phyloP scores from a whole-genome alignment of 768 basidiomycete species.

The Pisolithus microcarpus region DNA sequence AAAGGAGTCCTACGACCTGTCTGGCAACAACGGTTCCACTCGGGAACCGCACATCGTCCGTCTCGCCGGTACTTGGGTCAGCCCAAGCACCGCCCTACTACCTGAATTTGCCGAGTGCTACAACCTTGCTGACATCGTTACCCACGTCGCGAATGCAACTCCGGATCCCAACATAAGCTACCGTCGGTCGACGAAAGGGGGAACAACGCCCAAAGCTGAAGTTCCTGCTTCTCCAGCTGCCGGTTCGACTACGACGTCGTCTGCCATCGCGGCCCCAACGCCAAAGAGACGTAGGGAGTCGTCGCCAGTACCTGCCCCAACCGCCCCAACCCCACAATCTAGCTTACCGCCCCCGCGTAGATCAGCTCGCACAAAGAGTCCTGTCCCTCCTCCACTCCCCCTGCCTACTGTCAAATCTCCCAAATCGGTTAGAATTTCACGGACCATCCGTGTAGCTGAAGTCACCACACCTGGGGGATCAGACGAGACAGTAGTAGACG shows the following conservation, averaged over 20 bases:
- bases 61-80: constrained; percentile 87
- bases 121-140: constrained; percentile 50
- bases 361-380: constrained; percentile 37
- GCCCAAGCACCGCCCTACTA: constrained; percentile 52
- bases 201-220: constrained; percentile 27
- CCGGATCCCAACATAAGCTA: constrained; percentile 78
- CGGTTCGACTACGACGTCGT: no score
- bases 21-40: constrained; percentile 68
- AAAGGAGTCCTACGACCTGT: constrained; percentile 66
- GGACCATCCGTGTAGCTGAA: constrained; percentile 21
- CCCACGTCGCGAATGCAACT: constrained; percentile 56
- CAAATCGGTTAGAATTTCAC: constrained; percentile 16
- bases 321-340: constrained; percentile 9
- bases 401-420: constrained; percentile 33
- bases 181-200: constrained; percentile 52
- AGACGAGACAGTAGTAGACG: constrained; percentile 61
- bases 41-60: constrained; percentile 56
- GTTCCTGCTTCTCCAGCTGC: no score
- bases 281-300: constrained; percentile 64
- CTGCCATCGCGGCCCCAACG: constrained; percentile 31
- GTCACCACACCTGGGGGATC: constrained; percentile 45
- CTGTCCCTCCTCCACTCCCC: constrained; percentile 23
- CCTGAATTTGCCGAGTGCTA: constrained; percentile 58
- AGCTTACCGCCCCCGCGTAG: constrained; percentile 36
- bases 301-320: constrained; percentile 30